Conservation (phyloP, 2,329 filamentous ascomycete genomes). For the Penicillium sp. region DNA sequence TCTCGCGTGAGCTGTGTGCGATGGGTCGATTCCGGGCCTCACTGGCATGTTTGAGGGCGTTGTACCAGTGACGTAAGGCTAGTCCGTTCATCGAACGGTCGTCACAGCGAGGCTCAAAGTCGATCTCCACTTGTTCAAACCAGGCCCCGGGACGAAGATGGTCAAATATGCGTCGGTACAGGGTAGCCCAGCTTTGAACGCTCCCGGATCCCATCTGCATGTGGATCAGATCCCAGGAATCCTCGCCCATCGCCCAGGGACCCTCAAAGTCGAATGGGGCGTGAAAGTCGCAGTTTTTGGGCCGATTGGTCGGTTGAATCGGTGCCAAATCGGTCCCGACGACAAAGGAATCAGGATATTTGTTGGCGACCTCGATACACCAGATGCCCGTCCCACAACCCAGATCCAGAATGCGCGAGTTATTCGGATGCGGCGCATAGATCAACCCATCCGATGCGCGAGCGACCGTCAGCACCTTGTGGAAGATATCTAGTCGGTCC, state of each 20-base stretch:
- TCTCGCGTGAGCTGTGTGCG: conserved; percentile 57
- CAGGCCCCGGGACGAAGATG: conserved; percentile 76
- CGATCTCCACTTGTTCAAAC: conserved; percentile 87
- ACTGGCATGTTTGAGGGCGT: conserved; percentile 67
- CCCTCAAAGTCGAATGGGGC: conserved; percentile 74
- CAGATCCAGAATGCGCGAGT: conserved; percentile 60
- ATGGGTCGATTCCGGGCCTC: conserved; percentile 64
- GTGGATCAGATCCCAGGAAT: conserved; percentile 80
- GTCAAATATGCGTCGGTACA: conserved; percentile 71
- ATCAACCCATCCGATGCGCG: conserved; percentile 51
- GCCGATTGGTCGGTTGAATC: conserved; percentile 68
- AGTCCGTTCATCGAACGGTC: conserved; percentile 60
- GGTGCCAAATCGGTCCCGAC: conserved; percentile 61
- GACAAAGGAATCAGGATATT: conserved; percentile 60
- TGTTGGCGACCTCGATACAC: conserved; percentile 81
- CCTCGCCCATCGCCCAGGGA: conserved; percentile 66
- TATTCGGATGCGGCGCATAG: conserved; percentile 40
- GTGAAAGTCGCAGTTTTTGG: conserved; percentile 65
- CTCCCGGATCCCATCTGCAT: conserved; percentile 76
- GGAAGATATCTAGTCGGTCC: conserved; percentile 77
- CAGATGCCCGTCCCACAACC: conserved; percentile 91
- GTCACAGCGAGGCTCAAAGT: conserved; percentile 73
- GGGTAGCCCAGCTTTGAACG: conserved; percentile 70
- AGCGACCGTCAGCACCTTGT: conserved; percentile 70
- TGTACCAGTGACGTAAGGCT: conserved; percentile 67